A percentile compares a stretch with the other conserved stretches of the same genome.
Evolutionary conservation across 192 early-diverging fungal species (phyloP).

Genomic region (Umbelopsis ramanniana): DNA sequence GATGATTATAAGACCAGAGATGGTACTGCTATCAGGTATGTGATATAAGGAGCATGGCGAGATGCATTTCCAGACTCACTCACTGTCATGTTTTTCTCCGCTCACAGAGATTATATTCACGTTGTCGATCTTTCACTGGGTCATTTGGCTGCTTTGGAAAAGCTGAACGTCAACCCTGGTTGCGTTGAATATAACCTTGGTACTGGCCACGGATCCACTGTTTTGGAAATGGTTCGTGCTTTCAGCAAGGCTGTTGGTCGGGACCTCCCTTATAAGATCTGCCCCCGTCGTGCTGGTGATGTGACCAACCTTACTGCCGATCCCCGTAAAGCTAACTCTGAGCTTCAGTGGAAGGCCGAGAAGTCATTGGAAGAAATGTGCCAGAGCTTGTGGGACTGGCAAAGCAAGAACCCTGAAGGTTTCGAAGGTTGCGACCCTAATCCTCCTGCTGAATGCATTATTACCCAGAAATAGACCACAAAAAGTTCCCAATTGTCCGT

Average conservation of each 20-base stretch:
- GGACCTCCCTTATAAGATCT: conserved; percentile 72
- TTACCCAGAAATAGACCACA: conserved; percentile 9
- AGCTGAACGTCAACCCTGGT: conserved; percentile 63
- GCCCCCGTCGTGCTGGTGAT: conserved; percentile 79
- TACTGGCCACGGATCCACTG: conserved; percentile 86
- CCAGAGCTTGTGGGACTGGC: conserved; percentile 74
- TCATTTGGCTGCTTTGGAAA: conserved; percentile 86
- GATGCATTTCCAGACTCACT: neutral
- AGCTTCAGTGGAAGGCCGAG: conserved; percentile 66
- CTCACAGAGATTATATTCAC: conserved; percentile 90
- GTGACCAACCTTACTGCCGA: conserved; percentile 85
- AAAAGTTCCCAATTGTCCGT: neutral
- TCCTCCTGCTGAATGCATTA: conserved; percentile 30
- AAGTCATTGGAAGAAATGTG: conserved; percentile 67
- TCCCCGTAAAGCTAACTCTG: conserved; percentile 63
- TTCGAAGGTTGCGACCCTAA: conserved; percentile 43
- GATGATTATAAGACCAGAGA: conserved; percentile 93
- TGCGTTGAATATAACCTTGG: conserved; percentile 89
- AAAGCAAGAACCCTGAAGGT: conserved; percentile 71
- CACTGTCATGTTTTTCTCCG: neutral
- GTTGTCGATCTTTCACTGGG: conserved; percentile 92
- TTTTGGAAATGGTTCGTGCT: conserved; percentile 89
- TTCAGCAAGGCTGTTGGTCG: conserved; percentile 85
- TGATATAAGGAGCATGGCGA: conserved; percentile 16
- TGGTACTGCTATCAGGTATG: conserved; percentile 77